These are phyloP conservation scores for Psophocarpus tetragonolobus DNA, from an alignment of 306 rosid genomes.

Conservation along the genomic window DNA sequence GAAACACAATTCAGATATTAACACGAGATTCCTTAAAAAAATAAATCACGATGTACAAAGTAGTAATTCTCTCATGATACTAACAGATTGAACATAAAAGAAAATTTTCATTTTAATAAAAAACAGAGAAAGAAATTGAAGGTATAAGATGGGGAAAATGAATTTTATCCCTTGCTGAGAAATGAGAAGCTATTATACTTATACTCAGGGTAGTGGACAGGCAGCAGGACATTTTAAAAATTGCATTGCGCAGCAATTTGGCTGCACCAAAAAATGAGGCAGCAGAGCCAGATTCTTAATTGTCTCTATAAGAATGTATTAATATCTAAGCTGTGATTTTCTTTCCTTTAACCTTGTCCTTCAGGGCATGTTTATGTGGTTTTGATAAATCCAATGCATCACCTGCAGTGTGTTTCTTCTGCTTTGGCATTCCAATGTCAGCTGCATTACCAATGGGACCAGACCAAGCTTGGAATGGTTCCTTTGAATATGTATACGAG, in stretches of 20 bases:
- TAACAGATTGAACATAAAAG: constrained; percentile 43
- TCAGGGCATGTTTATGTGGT: constrained; percentile 37
- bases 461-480: constrained; percentile 76
- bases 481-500: constrained; percentile 65
- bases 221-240: constrained; percentile 4
- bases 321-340: constrained; percentile 43
- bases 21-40: constrained; percentile 34
- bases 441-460: constrained; percentile 75
- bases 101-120: neutral
- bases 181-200: constrained; percentile 36
- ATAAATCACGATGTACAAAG: constrained; percentile 53
- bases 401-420: constrained; percentile 58
- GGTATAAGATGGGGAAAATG: constrained; percentile 21
- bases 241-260: constrained; percentile 22
- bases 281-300: constrained; percentile 28
- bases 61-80: constrained; percentile 42
- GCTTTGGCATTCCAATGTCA: constrained; percentile 52
- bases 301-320: constrained; percentile 38
- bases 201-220: constrained; percentile 29
- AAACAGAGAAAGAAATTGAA: constrained; percentile 32
- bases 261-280: constrained; percentile 25
- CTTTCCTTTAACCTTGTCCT: constrained; percentile 68
- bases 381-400: constrained; percentile 55
- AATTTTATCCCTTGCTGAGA: constrained; percentile 36
- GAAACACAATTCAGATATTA: constrained; percentile 39